Conservation (phyloP, 1,284 basidiomycete species). For the Mycena citricolor region DNA sequence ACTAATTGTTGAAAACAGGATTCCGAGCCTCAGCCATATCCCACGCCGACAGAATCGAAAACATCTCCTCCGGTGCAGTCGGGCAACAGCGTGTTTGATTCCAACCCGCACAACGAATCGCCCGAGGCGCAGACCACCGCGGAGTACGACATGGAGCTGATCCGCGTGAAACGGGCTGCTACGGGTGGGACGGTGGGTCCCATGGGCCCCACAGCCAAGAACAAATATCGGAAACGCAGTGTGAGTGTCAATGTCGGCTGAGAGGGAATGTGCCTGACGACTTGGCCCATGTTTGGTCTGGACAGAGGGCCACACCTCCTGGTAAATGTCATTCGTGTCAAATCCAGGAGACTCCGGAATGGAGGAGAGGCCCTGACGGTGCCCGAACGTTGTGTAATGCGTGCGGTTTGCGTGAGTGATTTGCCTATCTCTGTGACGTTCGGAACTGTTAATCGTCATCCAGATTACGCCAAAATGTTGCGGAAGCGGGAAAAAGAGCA, state of each 20-base stretch:
- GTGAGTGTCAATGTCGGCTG: constrained; percentile 46
- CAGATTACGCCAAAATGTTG: constrained; percentile 78
- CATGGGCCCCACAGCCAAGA: constrained; percentile 56
- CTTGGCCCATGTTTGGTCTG: constrained; percentile 32
- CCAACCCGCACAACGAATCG: constrained; percentile 1
- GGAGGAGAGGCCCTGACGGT: constrained; percentile 77
- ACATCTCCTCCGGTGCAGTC: no score
- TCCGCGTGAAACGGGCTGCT: constrained; percentile 71
- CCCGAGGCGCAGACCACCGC: constrained; percentile 54
- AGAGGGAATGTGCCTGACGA: constrained; percentile 26
- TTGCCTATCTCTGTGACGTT: constrained; percentile 18
- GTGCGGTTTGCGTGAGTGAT: constrained; percentile 72
- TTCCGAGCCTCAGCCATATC: constrained; percentile 24
- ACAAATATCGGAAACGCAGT: constrained; percentile 78
- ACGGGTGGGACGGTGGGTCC: constrained; percentile 48
- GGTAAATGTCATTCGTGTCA: constrained; percentile 83
- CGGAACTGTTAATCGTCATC: constrained; percentile 11
- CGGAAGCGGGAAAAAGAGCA: constrained; percentile 68
- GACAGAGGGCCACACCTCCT: constrained; percentile 74
- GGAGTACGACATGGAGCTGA: constrained; percentile 79
- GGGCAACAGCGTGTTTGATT: no score
- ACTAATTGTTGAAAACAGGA: constrained; percentile 1
- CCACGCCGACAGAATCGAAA: constrained; percentile 24
- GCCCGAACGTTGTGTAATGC: constrained; percentile 80
- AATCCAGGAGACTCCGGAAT: constrained; percentile 82